phyloP scores from a whole-genome alignment of 2,329 filamentous ascomycete species.

The Fusarium sarcochroum region DNA sequence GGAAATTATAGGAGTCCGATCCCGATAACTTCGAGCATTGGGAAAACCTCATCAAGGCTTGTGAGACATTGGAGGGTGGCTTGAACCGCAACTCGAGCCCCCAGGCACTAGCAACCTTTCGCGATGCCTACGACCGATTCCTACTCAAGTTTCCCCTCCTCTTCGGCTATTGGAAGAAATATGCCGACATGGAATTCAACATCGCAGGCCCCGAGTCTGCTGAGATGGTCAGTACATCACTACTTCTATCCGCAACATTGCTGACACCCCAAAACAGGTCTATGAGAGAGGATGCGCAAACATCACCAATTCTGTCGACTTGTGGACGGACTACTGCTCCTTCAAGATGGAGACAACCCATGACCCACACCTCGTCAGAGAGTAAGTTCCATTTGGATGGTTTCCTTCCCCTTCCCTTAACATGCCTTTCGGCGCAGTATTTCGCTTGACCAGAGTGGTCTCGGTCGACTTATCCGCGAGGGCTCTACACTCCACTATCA shows the following conservation, averaged over 20 bases:
- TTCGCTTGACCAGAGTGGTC: slow-evolving; percentile 58
- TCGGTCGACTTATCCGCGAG: slow-evolving; percentile 55
- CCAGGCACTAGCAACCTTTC: slow-evolving; percentile 88
- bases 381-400: slow-evolving; percentile 86
- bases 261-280: slow-evolving; percentile 68
- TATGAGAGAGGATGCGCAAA: slow-evolving; percentile 96
- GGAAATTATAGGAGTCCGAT: slow-evolving; percentile 68
- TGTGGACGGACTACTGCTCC: slow-evolving; percentile 97
- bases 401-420: slow-evolving; percentile 80
- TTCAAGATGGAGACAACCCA: slow-evolving; percentile 99
- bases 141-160: slow-evolving; percentile 94
- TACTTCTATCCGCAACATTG: background rate
- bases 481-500: slow-evolving; percentile 56
- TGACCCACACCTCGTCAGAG: slow-evolving; percentile 94
- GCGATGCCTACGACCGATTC: slow-evolving; percentile 92
- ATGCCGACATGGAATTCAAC: slow-evolving; percentile 96
- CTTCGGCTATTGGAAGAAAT: slow-evolving; percentile 99
- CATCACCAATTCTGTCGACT: slow-evolving; percentile 92
- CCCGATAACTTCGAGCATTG: slow-evolving; percentile 94
- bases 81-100: slow-evolving; percentile 97
- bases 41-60: slow-evolving; percentile 90
- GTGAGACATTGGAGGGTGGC: slow-evolving; percentile 89
- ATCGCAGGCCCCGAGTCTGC: slow-evolving; percentile 97
- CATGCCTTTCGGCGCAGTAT: slow-evolving; percentile 64
- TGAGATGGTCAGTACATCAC: slow-evolving; percentile 81